Percentiles rank a stretch among this genome's conserved stretches.
phyloP scores from a whole-genome alignment of 2,329 filamentous ascomycete species.

The Ceratocystis ficicola region DNA sequence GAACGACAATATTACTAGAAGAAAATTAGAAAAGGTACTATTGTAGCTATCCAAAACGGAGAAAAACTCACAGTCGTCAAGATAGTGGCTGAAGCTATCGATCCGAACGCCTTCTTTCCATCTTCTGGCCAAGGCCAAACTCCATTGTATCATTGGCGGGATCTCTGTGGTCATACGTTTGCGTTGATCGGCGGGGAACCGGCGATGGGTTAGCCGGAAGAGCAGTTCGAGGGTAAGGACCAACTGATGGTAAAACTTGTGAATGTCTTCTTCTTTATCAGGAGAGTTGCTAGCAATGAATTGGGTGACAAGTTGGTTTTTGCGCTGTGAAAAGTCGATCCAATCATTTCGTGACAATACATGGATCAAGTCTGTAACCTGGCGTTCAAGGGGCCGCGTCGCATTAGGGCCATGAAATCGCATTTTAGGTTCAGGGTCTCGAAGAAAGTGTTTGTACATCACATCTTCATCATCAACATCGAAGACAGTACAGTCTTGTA shows the following conservation, averaged over 20 bases:
- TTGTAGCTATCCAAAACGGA: neutral
- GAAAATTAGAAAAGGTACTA: slow-evolving; percentile 6
- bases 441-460: slow-evolving; percentile 51
- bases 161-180: slow-evolving; percentile 52
- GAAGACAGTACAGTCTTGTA: slow-evolving; percentile 36
- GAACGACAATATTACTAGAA: slow-evolving; percentile 48
- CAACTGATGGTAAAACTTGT: slow-evolving; percentile 64
- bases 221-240: slow-evolving; percentile 61
- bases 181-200: slow-evolving; percentile 51
- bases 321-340: slow-evolving; percentile 59
- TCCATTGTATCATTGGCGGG: slow-evolving; percentile 60
- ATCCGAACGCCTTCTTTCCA: slow-evolving; percentile 62
- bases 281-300: slow-evolving; percentile 54
- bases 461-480: slow-evolving; percentile 47
- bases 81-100: slow-evolving; percentile 41
- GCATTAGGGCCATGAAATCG: slow-evolving; percentile 35
- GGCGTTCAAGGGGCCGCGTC: slow-evolving; percentile 53
- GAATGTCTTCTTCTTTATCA: slow-evolving; percentile 45
- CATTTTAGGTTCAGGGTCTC: slow-evolving; percentile 51
- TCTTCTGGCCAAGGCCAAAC: slow-evolving; percentile 57
- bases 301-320: slow-evolving; percentile 61
- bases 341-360: slow-evolving; percentile 57
- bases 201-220: slow-evolving; percentile 51
- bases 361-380: slow-evolving; percentile 60
- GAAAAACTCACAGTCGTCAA: slow-evolving; percentile 16